Evolutionary conservation across 139 green algal genomes (phyloP).

Genomic region (Dunaliella sp.): DNA sequence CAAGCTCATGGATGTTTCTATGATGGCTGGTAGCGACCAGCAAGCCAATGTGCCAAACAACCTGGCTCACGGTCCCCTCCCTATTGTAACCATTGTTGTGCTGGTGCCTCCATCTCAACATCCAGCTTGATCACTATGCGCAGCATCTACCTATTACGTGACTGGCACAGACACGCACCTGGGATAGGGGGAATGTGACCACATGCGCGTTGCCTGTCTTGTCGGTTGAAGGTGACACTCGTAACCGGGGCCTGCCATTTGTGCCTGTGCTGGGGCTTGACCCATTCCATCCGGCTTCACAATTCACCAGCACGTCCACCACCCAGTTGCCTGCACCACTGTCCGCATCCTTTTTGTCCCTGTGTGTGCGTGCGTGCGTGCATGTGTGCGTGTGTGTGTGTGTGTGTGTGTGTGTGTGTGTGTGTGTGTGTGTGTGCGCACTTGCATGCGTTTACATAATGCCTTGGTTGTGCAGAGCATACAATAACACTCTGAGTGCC

Average conservation of each 20-base stretch:
- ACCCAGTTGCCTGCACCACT: slow-evolving; percentile 49
- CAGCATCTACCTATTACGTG: too few species aligned
- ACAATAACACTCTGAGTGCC: background rate
- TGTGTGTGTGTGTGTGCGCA: too few species aligned
- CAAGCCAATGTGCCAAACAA: background rate
- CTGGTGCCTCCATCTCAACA: background rate
- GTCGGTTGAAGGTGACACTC: slow-evolving; percentile 22
- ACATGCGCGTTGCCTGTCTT: slow-evolving; percentile 46
- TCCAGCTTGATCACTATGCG: too few species aligned
- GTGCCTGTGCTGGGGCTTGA: background rate
- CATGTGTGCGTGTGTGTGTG: background rate
- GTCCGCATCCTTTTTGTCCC: background rate
- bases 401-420: background rate
- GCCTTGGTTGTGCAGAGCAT: background rate
- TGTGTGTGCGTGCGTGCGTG: background rate
- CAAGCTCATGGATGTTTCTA: too few species aligned
- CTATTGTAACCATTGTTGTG: background rate
- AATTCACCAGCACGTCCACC: slow-evolving; percentile 77
- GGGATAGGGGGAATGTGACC: slow-evolving; percentile 48
- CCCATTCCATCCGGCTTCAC: slow-evolving; percentile 14
- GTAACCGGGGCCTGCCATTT: slow-evolving; percentile 16
- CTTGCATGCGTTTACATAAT: background rate
- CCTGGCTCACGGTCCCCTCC: too few species aligned
- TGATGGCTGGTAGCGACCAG: too few species aligned
- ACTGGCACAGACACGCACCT: slow-evolving; percentile 28